A percentile compares a stretch with the other conserved stretches of the same genome.
Evolutionary conservation across 1,284 basidiomycete species (phyloP).

Genomic region (Cerrena zonata): DNA sequence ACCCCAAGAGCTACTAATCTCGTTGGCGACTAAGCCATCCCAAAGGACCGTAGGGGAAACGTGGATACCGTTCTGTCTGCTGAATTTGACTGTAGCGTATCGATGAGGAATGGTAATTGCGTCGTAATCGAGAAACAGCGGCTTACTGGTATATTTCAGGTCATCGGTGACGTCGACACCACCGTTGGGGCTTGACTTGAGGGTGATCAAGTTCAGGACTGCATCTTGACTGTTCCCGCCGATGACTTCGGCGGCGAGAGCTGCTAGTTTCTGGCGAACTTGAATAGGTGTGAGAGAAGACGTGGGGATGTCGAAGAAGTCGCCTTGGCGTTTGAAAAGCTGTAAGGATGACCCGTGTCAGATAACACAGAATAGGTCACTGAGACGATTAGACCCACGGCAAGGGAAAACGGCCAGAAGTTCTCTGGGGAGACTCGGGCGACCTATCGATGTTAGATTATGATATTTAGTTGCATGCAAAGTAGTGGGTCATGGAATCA

Average conservation of each 20-base stretch:
- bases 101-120: not conserved
- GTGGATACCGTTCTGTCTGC: constrained; percentile 87
- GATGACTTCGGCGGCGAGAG: constrained; percentile 48
- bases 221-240: constrained; percentile 40
- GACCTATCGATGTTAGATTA: constrained; percentile 35
- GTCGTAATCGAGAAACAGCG: not conserved
- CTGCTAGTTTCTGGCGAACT: constrained; percentile 71
- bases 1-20: constrained; percentile 81
- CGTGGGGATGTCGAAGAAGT: constrained; percentile 75
- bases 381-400: constrained; percentile 39
- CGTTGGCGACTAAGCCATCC: constrained; percentile 77
- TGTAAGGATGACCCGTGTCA: constrained; percentile 25
- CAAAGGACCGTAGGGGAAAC: constrained; percentile 85
- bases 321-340: constrained; percentile 72
- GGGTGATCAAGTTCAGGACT: constrained; percentile 59
- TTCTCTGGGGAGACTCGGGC: constrained; percentile 62
- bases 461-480: not conserved
- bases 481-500: not conserved
- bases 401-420: constrained; percentile 73
- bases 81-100: constrained; percentile 67
- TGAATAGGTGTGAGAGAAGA: constrained; percentile 67
- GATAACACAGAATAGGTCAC: constrained; percentile 4
- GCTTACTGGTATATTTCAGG: constrained; percentile 76
- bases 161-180: constrained; percentile 76
- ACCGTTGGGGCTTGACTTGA: constrained; percentile 66